phyloP scores from a whole-genome alignment of 805 yeast species.

The Kurtzmaniella fragi region DNA sequence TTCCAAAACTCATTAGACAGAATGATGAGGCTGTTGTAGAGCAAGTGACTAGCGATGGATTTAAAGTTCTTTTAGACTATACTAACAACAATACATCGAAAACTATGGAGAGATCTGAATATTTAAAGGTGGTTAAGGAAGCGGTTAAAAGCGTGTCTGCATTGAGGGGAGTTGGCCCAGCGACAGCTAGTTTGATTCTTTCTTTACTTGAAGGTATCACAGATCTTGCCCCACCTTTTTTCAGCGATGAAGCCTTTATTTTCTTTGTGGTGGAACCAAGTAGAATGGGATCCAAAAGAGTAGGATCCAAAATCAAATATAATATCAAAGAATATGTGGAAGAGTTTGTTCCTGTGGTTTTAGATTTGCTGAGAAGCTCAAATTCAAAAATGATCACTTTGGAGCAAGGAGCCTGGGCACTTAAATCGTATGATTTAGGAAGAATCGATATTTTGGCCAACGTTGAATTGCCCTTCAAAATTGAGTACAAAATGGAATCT shows the following conservation, averaged over 20 bases:
- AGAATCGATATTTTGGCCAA: slow-evolving; percentile 19
- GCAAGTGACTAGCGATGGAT: slow-evolving; percentile 24
- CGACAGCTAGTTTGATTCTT: slow-evolving; percentile 41
- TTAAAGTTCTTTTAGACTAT: slow-evolving; percentile 9
- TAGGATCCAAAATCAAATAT: slow-evolving; percentile 34
- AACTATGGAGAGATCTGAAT: slow-evolving; percentile 8
- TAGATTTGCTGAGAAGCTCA: slow-evolving; percentile 9
- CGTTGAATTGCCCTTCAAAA: slow-evolving; percentile 15
- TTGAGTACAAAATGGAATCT: slow-evolving; percentile 7
- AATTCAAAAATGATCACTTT: slow-evolving; percentile 6
- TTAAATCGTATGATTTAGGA: slow-evolving; percentile 24
- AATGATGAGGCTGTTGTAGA: slow-evolving; percentile 28
- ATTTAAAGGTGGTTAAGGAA: slow-evolving; percentile 14
- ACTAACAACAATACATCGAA: not conserved
- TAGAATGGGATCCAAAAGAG: slow-evolving; percentile 13
- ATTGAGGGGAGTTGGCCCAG: slow-evolving; percentile 47
- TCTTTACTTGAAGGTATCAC: slow-evolving; percentile 22
- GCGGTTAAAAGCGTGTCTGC: slow-evolving; percentile 27
- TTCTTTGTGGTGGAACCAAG: slow-evolving; percentile 24
- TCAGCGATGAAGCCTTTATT: slow-evolving; percentile 44
- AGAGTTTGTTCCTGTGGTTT: slow-evolving; percentile 22
- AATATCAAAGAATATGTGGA: slow-evolving; percentile 37
- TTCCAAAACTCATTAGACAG: slow-evolving; percentile 36
- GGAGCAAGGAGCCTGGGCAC: slow-evolving; percentile 31
- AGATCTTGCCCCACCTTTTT: slow-evolving; percentile 37